phyloP scores from a whole-genome alignment of 441 rosid genomes.

The Syzygium syzygioides region DNA sequence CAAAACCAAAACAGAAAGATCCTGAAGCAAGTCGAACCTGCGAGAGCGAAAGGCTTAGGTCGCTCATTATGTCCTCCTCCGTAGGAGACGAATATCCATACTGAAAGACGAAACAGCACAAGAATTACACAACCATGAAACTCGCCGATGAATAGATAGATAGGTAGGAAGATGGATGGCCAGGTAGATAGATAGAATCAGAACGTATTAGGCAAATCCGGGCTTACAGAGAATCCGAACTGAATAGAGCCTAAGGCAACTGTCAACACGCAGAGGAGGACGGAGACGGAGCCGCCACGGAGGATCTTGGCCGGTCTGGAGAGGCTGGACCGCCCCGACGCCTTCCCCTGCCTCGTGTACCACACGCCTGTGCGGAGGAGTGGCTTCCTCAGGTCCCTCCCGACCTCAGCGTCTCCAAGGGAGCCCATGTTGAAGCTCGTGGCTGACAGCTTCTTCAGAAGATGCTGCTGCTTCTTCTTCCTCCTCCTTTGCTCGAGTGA shows the following conservation, averaged over 20 bases:
- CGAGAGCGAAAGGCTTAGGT: constrained; percentile 62
- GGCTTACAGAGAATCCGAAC: constrained; percentile 77
- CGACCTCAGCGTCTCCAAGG: neutral
- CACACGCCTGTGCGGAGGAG: constrained; percentile 81
- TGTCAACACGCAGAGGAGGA: constrained; percentile 62
- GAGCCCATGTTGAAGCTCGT: neutral
- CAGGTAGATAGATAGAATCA: neutral
- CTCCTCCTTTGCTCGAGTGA: too few species aligned
- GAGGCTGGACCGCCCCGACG: constrained; percentile 55
- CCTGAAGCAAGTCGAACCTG: constrained; percentile 36
- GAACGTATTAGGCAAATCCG: neutral
- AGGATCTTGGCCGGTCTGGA: constrained; percentile 49
- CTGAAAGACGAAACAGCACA: constrained; percentile 17
- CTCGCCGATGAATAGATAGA: neutral
- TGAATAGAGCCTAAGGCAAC: constrained; percentile 95
- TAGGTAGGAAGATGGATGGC: neutral
- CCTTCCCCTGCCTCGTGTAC: constrained; percentile 36
- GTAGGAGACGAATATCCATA: constrained; percentile 89
- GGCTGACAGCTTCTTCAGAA: neutral
- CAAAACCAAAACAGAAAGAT: neutral
- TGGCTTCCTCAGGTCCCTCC: constrained; percentile 60
- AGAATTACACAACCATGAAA: neutral
- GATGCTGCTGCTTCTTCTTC: neutral
- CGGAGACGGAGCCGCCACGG: constrained; percentile 59
- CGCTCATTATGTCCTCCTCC: constrained; percentile 52